Evolutionary conservation across 2,329 filamentous ascomycete species (phyloP).

Genomic region (Fusarium coicis): DNA sequence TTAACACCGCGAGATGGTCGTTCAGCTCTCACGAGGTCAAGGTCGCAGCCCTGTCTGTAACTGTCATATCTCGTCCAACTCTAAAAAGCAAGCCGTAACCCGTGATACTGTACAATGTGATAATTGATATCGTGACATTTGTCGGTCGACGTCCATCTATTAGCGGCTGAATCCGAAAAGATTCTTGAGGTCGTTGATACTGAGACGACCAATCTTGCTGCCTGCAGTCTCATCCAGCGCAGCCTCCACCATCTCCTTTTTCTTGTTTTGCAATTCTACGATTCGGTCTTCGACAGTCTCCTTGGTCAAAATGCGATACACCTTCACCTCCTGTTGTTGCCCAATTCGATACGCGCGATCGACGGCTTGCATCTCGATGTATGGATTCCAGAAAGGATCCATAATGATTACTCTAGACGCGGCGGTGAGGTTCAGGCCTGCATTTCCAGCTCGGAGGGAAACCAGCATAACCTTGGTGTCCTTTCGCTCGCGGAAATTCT

Average conservation of each 20-base stretch:
- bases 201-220: constrained; percentile 73
- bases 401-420: constrained; percentile 90
- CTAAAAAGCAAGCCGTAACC: background rate
- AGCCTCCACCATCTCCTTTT: constrained; percentile 78
- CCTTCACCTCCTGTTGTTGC: constrained; percentile 76
- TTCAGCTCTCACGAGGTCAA: background rate
- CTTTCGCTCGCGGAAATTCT: constrained; percentile 71
- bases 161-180: constrained; percentile 61
- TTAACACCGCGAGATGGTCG: constrained; percentile 1
- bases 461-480: constrained; percentile 81
- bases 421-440: constrained; percentile 85
- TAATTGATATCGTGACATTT: background rate
- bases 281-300: constrained; percentile 91
- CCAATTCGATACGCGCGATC: constrained; percentile 91
- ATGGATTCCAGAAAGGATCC: constrained; percentile 95
- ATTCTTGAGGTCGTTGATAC: constrained; percentile 73
- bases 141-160: background rate
- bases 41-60: background rate
- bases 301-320: constrained; percentile 82
- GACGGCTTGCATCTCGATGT: constrained; percentile 90
- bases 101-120: background rate
- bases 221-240: constrained; percentile 82
- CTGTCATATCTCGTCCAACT: constrained; percentile 6
- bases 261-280: constrained; percentile 79
- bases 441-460: constrained; percentile 82